Base-by-base conservation (phyloP, 1,284 basidiomycete genomes). In the Pterulicium gracile region DNA sequence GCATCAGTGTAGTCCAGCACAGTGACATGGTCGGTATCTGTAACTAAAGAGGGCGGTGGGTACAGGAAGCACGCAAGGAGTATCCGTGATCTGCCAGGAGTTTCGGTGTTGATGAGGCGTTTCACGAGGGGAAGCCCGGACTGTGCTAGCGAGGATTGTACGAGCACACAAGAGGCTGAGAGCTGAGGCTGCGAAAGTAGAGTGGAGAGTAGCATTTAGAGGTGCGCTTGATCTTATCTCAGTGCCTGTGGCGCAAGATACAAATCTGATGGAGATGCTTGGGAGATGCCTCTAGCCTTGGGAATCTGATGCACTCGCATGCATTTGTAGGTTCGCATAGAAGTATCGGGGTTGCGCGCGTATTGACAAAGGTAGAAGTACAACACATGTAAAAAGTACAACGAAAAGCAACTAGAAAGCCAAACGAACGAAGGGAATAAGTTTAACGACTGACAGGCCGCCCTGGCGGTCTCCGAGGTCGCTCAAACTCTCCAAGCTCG, bases 111-210 rank as follows among this genome's bases (percentile, higher is more conserved):
- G 43, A 70, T 62, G 32, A 70, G 51, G 46, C 61, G 62, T 24
- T 70, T 68, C 5, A 88, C 61, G 19, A 86, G 53, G 2, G 82
- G 75, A 15, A 86, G 54, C 51, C 71, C 67, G 32, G 79, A 78
- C 55, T 84, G 81, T 1, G 76, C 71, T 39, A 66, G 49, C 10
- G 82, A 81, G 1, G 83, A 85, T 53, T 86, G 80, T 14, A 86
- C 55, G 14, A 87, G 53, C 4, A 84, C 53, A 22, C n/a, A 4
- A 39, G 15, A 10, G 36, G 36, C 15, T 39, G 36, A 17, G n/a
- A n/a, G n/a, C n/a, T n/a, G n/a, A n/a, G n/a, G n/a, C n/a, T n/a
- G n/a, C n/a, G 36, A 39, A 4, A 39, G 36, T 17, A 39, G 19
- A 18, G n/a, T 18, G 19, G 36, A 17, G 5, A 39, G 36, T 18